Percentiles rank a stretch among this genome's conserved stretches.
phyloP scores from a whole-genome alignment of 352 stramenopile species.

The Pythium grandisporangium region DNA sequence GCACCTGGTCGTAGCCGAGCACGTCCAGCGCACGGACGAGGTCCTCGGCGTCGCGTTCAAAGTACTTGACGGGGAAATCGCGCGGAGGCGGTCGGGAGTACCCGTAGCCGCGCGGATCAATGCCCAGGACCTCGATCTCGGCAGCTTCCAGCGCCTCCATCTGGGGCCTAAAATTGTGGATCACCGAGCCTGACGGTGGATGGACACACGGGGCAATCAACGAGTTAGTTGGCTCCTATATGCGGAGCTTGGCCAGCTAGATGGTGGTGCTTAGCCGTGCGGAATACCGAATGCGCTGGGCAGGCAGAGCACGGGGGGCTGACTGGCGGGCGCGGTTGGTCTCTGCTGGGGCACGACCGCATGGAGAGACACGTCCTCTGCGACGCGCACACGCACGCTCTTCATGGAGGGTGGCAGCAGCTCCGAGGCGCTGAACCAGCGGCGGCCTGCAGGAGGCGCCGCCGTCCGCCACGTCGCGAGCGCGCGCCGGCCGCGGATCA shows the following conservation, averaged over 20 bases:
- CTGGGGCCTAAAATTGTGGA: slow-evolving; percentile 52
- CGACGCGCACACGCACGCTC: slow-evolving; percentile 27
- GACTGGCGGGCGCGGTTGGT: slow-evolving; percentile 3
- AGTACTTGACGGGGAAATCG: slow-evolving; percentile 40
- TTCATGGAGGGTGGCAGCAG: slow-evolving; percentile 9
- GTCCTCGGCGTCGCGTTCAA: slow-evolving; percentile 70
- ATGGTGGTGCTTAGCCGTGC: not conserved
- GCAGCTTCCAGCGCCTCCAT: slow-evolving; percentile 33
- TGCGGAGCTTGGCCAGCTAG: too few relatives aligned
- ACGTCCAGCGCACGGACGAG: slow-evolving; percentile 44
- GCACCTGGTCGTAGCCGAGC: slow-evolving; percentile 46
- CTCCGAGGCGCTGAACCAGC: not conserved
- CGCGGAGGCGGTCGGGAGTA: slow-evolving; percentile 27
- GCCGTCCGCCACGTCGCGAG: not conserved
- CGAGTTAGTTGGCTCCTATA: too few relatives aligned
- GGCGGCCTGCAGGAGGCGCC: too few relatives aligned
- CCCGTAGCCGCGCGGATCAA: slow-evolving; percentile 57
- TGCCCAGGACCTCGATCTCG: slow-evolving; percentile 49
- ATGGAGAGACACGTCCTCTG: slow-evolving; percentile 30
- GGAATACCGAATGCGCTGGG: slow-evolving; percentile 45
- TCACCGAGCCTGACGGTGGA: slow-evolving; percentile 24
- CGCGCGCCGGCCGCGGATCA: not conserved
- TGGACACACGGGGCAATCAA: too few relatives aligned
- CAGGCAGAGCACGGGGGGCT: slow-evolving; percentile 49
- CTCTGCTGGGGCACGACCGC: slow-evolving; percentile 19